A percentile compares a stretch with the other conserved stretches of the same genome.
Evolutionary conservation across 2,329 filamentous ascomycete genomes (phyloP).

Genomic region (Fusarium euwallaceae): DNA sequence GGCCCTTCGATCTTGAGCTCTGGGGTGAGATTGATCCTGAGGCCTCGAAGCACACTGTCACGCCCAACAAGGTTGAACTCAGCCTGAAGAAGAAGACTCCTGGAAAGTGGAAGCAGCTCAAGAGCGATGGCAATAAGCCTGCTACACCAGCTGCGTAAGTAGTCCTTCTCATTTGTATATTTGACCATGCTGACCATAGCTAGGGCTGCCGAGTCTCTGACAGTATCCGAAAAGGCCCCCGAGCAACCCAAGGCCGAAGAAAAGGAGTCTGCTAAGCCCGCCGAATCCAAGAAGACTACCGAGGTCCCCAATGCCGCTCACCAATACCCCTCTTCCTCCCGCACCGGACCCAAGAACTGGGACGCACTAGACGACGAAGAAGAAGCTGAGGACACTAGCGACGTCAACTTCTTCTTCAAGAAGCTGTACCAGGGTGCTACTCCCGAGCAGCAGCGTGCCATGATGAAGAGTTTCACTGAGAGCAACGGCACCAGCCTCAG

Average conservation of each 20-base stretch:
- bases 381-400: constrained; percentile 69
- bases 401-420: constrained; percentile 90
- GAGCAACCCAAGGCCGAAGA: constrained; percentile 3
- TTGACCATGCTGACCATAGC: constrained; percentile 7
- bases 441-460: constrained; percentile 86
- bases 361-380: constrained; percentile 78
- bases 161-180: rapidly evolving
- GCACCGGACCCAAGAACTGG: constrained; percentile 89
- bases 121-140: constrained; percentile 28
- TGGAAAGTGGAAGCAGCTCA: constrained; percentile 74
- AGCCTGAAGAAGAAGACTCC: constrained; percentile 74
- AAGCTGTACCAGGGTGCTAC: constrained; percentile 83
- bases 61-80: constrained; percentile 85
- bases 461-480: constrained; percentile 98
- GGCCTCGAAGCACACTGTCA: constrained; percentile 73
- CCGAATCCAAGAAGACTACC: constrained; percentile 14
- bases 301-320: constrained; percentile 54
- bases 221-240: constrained; percentile 14
- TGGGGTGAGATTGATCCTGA: constrained; percentile 74
- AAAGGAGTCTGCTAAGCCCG: constrained; percentile 1
- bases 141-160: constrained; percentile 42
- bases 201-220: constrained; percentile 36
- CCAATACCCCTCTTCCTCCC: constrained; percentile 88
- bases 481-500: constrained; percentile 94
- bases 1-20: constrained; percentile 73